Evolutionary conservation across 2,329 filamentous ascomycete species (phyloP), one percentile per base, ranked within the genome.

Genomic region (Thyridium curvatum): DNA sequence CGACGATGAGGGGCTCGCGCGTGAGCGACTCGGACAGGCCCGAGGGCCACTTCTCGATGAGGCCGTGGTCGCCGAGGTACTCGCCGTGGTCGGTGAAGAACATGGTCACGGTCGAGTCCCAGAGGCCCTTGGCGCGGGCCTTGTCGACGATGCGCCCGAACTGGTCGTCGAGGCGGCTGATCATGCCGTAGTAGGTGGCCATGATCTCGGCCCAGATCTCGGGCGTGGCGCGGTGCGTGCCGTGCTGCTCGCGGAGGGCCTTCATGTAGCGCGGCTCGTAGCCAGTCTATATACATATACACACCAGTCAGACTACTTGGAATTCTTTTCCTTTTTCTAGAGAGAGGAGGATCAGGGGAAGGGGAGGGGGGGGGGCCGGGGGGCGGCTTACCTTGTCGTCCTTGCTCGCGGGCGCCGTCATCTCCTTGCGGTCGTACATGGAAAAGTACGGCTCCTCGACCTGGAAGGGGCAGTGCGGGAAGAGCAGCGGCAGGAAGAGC

Each of bases 1-100:
- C 66, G 13, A 70, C 54, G 16, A 71, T 62, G 1, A 71, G 51
- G 1, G 66, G 68, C 37, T 69, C 63, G 13, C 63, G 64, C 0
- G 62, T 54, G 1, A 71, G 54, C 1, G 56, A 54, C 26, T 69
- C 62, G 0, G 60, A 66, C 0, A 69, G 45, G 3, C 61, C 66
- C 0, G 62, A 66, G 0, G 65, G 66, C 66, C 68, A 71, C 41
- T 71, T 71, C 47, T 72, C 67, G 16, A 72, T 65, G 12, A 71
- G 48, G 0, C 66, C 66, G 38, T 69, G 56, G 37, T 71, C 66
- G 12, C 66, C 67, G 0, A 72, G 58, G 37, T 65, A 72, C 38
- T 71, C 65, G 4, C 66, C 67, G 41, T 67, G 66, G 33, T 67
- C 64, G 0, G 64, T 66, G 39, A 65, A 68, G 45, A 68, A 66